Evolutionary conservation across 1,139 yeast species (phyloP), one percentile per base, ranked within the genome.

Genomic region (Yamadazyma friedrichii): DNA sequence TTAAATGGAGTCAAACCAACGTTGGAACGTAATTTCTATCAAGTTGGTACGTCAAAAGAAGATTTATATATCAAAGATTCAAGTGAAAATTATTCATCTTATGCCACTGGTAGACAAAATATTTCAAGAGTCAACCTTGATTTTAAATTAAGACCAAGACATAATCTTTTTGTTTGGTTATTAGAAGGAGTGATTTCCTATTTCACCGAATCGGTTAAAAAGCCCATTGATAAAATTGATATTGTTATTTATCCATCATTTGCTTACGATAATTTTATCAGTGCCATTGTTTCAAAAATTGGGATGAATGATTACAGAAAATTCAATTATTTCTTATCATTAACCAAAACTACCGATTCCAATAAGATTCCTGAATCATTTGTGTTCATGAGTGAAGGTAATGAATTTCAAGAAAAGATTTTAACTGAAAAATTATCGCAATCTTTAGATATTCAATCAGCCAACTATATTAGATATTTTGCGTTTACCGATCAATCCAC

Each of bases 311-410:
- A 77, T 43, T 72, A 75, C 47, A 86, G 98, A 66, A 80, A 75
- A 38, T 79, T 78, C 47, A 84, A 86, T 67, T 93, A 88, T 67
- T 91, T 70, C 65, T 72, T 91, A 58, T 85, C 96, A 1, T 75
- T 91, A 57, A 88, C 98, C 51, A 86, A 80, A 55, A 88, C 96
- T 31, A 57, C 84, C 31, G 88, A 82, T 56, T 82, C 89, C 25
- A 62, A 76, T 25, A 74, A 76, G 52, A 70, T 91, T 54, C 96
- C 97, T 36, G 57, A 67, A 41, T 79, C 85, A 43, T 85, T 77
- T 59, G 96, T 89, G 16, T 88, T 81, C 66, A 91, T 93, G 98
- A 75, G 88, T 54, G 98, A 93, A 70, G 80, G 80, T 43, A 76
- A 81, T 46, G 98, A 91, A 60, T 73, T 88, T 64, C 88, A 84